Evolutionary conservation across 2,329 filamentous ascomycete genomes (phyloP).

Genomic region (Pseudogymnoascus sp.): DNA sequence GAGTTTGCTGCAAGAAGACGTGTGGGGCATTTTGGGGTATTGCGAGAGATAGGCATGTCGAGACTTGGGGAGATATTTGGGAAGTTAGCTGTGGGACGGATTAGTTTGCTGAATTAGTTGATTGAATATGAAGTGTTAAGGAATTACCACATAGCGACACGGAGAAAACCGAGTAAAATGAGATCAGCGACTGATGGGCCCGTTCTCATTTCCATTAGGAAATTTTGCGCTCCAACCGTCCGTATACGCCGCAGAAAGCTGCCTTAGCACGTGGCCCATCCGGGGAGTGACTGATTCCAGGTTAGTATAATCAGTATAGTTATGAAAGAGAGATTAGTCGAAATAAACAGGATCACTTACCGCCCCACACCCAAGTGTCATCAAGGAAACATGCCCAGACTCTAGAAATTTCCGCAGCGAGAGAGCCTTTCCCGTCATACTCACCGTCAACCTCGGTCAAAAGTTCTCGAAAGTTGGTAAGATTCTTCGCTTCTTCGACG

Average conservation of each 20-base stretch:
- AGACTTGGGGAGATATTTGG: constrained; percentile 27
- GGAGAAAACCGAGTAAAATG: too few relatives aligned
- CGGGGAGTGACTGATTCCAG: too few relatives aligned
- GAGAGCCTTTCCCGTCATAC: constrained; percentile 10
- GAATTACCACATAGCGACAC: too few relatives aligned
- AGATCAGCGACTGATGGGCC: too few relatives aligned
- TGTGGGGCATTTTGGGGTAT: constrained; percentile 24
- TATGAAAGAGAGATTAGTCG: too few relatives aligned
- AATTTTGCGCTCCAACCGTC: too few relatives aligned
- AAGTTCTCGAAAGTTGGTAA: neutral
- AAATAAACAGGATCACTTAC: too few relatives aligned
- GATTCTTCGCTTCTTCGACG: neutral
- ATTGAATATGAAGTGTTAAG: too few relatives aligned
- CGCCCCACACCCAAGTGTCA: constrained; percentile 25
- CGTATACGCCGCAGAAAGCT: too few relatives aligned
- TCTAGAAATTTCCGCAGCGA: constrained; percentile 25
- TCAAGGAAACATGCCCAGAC: constrained; percentile 25
- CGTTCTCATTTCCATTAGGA: too few relatives aligned
- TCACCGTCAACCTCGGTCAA: neutral
- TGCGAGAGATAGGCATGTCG: constrained; percentile 25
- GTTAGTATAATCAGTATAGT: too few relatives aligned
- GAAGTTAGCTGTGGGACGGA: constrained; percentile 32
- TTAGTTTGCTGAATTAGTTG: constrained; percentile 33
- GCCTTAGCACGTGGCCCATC: too few relatives aligned
- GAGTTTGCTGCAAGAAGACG: constrained; percentile 30